These are phyloP conservation scores for Pyrus communis DNA, from an alignment of 306 rosid genomes.

Conservation along the genomic window DNA sequence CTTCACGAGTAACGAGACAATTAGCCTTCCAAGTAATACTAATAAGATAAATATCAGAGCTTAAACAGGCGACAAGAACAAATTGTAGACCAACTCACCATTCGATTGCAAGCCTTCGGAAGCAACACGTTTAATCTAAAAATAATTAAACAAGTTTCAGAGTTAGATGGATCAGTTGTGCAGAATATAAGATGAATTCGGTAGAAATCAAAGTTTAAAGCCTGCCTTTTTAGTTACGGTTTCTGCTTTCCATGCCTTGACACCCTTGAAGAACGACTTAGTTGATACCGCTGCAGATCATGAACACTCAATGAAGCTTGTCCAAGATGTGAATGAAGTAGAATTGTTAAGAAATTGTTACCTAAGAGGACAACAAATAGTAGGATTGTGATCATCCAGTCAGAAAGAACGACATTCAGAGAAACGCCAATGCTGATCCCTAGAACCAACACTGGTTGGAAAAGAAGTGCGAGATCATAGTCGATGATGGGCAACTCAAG, in stretches of 20 bases:
- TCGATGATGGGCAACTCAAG: slow-evolving; percentile 55
- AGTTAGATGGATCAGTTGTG: neutral
- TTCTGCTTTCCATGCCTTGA: slow-evolving; percentile 71
- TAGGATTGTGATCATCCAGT: slow-evolving; percentile 65
- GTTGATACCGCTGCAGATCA: slow-evolving; percentile 53
- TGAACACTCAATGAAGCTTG: neutral
- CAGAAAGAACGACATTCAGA: slow-evolving; percentile 60
- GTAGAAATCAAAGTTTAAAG: neutral
- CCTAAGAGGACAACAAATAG: slow-evolving; percentile 58
- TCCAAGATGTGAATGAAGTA: neutral
- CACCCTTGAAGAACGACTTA: slow-evolving; percentile 57
- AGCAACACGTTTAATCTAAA: slow-evolving; percentile 39
- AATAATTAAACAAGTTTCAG: neutral
- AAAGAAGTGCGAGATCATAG: slow-evolving; percentile 59
- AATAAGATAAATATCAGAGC: neutral
- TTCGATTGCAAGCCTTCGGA: slow-evolving; percentile 31
- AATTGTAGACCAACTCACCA: slow-evolving; percentile 27
- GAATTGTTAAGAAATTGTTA: slow-evolving; percentile 4
- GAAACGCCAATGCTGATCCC: slow-evolving; percentile 71
- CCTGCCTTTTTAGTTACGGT: slow-evolving; percentile 47
- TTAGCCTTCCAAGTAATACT: neutral
- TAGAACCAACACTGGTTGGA: slow-evolving; percentile 67
- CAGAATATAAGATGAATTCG: slow-evolving; percentile 22
- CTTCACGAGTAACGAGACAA: slow-evolving; percentile 10
- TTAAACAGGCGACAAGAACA: neutral